A percentile compares a stretch with the other conserved stretches of the same genome.
Conservation (phyloP, 345 rosid genomes). For the Aethionema arabicum region DNA sequence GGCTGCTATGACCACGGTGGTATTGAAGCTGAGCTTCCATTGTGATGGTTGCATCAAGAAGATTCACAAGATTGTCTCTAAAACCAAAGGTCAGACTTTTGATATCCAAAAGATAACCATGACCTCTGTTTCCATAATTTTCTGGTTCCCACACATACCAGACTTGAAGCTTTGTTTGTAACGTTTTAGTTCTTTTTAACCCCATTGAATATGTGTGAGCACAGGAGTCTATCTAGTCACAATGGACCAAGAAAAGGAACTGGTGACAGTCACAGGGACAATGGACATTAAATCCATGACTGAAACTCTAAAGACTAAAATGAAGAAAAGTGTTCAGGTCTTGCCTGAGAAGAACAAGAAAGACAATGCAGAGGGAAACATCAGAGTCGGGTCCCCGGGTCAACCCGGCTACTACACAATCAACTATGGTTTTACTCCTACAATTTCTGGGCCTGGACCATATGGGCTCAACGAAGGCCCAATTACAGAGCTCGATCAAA, state of each 20-base stretch:
- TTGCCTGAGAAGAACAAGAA: conserved; percentile 69
- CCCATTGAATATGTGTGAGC: background rate
- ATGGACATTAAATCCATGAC: conserved; percentile 64
- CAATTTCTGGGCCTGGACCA: background rate
- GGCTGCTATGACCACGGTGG: conserved; percentile 60
- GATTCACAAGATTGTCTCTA: conserved; percentile 49
- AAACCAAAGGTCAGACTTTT: conserved; percentile 53
- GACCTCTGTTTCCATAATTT: conserved; percentile 1
- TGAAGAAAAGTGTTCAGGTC: conserved; percentile 55
- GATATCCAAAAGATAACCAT: background rate
- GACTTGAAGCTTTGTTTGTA: background rate
- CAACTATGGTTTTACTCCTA: background rate
- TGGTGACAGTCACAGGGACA: conserved; percentile 65
- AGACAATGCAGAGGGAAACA: conserved; percentile 28
- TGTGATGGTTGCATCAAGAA: conserved; percentile 77
- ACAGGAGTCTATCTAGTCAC: conserved; percentile 55
- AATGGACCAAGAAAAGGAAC: conserved; percentile 59
- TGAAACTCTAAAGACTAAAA: conserved; percentile 48
- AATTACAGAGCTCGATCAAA: conserved; percentile 16
- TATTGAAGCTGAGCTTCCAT: conserved; percentile 57
- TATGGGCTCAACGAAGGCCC: conserved; percentile 23
- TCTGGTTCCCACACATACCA: background rate
- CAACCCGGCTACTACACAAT: background rate
- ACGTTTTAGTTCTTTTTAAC: background rate
- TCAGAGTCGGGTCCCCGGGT: conserved; percentile 21